phyloP scores from a whole-genome alignment of 148 eudicot genomes.

The Persicaria tinctoria region DNA sequence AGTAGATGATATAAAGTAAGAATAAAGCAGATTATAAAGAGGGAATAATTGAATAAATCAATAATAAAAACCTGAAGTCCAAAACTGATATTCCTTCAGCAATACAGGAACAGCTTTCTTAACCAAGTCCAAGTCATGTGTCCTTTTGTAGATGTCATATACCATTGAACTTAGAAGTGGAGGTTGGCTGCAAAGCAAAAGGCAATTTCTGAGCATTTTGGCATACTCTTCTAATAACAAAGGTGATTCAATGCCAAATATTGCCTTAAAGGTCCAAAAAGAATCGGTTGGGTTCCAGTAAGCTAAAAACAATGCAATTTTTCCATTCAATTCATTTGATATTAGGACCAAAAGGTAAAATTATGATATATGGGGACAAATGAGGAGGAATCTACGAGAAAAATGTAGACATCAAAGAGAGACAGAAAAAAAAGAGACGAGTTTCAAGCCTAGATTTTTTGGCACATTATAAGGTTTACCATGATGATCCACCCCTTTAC shows the following conservation, averaged over 20 bases:
- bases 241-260: neutral
- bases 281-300: neutral
- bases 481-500: neutral
- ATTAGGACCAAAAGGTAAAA: neutral
- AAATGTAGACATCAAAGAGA: neutral
- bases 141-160: slow-evolving; percentile 51
- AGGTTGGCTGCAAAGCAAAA: slow-evolving; percentile 58
- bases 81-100: slow-evolving; percentile 62
- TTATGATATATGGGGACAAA: too few relatives aligned
- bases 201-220: neutral
- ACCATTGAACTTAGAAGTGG: slow-evolving; percentile 89
- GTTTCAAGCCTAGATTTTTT: neutral
- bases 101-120: slow-evolving; percentile 60
- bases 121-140: slow-evolving; percentile 48
- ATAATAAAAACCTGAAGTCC: slow-evolving; percentile 59
- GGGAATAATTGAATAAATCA: neutral
- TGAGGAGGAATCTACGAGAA: too few relatives aligned
- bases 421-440: neutral
- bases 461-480: neutral
- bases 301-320: neutral
- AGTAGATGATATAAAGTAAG: neutral
- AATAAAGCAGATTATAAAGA: neutral
- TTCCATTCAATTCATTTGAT: neutral
- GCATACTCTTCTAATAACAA: neutral
- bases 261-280: too few relatives aligned